These are phyloP conservation scores for Boletus sp. DNA, from an alignment of 1,284 basidiomycete species.

Conservation along the genomic window DNA sequence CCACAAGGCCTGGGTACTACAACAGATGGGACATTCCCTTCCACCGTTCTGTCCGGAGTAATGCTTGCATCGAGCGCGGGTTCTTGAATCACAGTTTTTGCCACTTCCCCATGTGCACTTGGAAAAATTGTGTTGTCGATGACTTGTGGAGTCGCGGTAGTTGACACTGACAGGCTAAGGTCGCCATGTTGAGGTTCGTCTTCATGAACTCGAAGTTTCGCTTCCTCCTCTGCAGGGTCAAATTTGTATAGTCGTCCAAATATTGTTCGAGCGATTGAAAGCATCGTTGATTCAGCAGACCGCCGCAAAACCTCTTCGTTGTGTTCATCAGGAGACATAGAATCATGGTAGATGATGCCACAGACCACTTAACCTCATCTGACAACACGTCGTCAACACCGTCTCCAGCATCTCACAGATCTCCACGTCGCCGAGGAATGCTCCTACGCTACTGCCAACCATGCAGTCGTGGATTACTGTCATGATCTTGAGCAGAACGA, in stretches of 20 bases:
- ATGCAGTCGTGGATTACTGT: slow-evolving; percentile 86
- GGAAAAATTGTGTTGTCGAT: slow-evolving; percentile 2
- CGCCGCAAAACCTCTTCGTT: slow-evolving; percentile 77
- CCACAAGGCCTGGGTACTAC: slow-evolving; percentile 24
- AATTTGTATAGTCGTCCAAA: slow-evolving; percentile 73
- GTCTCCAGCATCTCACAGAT: slow-evolving; percentile 99
- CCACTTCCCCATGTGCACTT: slow-evolving; percentile 12
- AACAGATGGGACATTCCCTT: slow-evolving; percentile 10
- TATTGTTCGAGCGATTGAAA: slow-evolving; percentile 77
- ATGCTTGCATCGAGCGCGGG: neutral
- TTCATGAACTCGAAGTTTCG: slow-evolving; percentile 48
- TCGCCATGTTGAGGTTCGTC: slow-evolving; percentile 53
- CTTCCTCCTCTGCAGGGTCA: slow-evolving; percentile 64
- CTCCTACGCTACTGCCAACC: slow-evolving; percentile 58
- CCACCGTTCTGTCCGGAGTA: slow-evolving; percentile 4
- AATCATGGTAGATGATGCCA: slow-evolving; percentile 18
- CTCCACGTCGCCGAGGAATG: slow-evolving; percentile 81
- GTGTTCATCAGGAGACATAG: slow-evolving; percentile 18
- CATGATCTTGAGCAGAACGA: slow-evolving; percentile 90
- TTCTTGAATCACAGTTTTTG: neutral
- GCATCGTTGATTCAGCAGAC: slow-evolving; percentile 94
- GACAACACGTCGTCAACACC: slow-evolving; percentile 94
- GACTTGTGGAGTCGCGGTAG: slow-evolving; percentile 6
- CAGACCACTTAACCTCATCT: slow-evolving; percentile 90
- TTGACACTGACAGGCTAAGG: slow-evolving; percentile 55